Base-by-base conservation (phyloP, 768 basidiomycete genomes). In the Ramaria sp. region DNA sequence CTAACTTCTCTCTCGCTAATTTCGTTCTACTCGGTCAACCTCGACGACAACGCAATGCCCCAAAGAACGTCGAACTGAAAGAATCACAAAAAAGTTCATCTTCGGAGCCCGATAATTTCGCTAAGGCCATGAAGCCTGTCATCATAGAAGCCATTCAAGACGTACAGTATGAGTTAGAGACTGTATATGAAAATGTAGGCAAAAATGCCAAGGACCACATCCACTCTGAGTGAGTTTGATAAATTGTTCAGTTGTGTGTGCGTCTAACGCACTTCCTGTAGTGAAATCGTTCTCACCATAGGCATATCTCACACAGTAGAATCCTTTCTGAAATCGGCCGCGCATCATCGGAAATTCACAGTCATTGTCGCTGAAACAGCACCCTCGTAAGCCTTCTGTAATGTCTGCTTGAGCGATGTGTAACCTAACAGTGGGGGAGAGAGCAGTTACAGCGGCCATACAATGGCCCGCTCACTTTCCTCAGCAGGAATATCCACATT, bases 91-190 rank as follows among this genome's bases (percentile, higher is more conserved):
- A 71, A 20, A 36, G 18, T 42, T 39, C n/a, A 20, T 18, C 32
- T 44, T 12, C 78, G 0, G 78, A 86, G 53, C 85, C 83, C 0
- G 85, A 89, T 62, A 82, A 83, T 15, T 88, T 89, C 62, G 82
- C 88, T 8, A 71, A 75, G 38, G 78, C 78, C 34, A 66, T 98
- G 50, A 96, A 94, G 69, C 95, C 95, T 2, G 85, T 96, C 0
- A 75, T 99, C 52, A 91, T 97, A 77, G 92, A 96, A 67, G 96
- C 93, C 6, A 94, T 99, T 50, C 88, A 95, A 64, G 95, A 97
- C 64, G 88, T 97, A 16, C 75, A 96, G 43, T 92, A 96, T 60
- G 96, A 99, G 67, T 73, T 99, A 36, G 94, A 96, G 66, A 93
- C 89, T 2, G 94, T 95, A 1, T 91, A 97, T 61, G 89, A 96